phyloP scores from a whole-genome alignment of 208 protist species.

The Leishmania lainsoni region DNA sequence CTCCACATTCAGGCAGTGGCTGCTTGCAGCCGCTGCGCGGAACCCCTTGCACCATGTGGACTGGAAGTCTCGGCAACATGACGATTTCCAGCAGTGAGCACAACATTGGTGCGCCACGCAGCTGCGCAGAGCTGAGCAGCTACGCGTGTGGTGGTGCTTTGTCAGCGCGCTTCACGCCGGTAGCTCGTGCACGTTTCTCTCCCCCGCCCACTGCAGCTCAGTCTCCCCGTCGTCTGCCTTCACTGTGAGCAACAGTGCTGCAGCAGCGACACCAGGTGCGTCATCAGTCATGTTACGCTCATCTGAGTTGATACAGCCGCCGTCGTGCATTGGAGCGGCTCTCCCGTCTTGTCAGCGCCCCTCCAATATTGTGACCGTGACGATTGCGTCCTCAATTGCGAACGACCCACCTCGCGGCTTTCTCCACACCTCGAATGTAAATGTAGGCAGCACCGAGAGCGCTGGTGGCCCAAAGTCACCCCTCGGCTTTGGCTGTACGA shows the following conservation, averaged over 20 bases:
- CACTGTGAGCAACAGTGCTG: not conserved
- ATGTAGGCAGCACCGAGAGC: not conserved
- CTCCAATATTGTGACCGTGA: slow-evolving; percentile 5
- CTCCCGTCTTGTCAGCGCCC: not conserved
- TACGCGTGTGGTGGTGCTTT: not conserved
- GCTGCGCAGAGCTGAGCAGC: slow-evolving; percentile 3
- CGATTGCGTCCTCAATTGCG: slow-evolving; percentile 14
- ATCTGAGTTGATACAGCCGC: not conserved
- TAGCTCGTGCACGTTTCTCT: not conserved
- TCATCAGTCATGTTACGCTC: slow-evolving; percentile 8
- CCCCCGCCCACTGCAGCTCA: not conserved
- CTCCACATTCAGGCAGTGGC: slow-evolving; percentile 3
- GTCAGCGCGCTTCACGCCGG: not conserved
- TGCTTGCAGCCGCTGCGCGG: slow-evolving; percentile 31
- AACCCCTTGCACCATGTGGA: slow-evolving; percentile 17
- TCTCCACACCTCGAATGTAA: not conserved
- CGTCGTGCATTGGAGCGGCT: not conserved
- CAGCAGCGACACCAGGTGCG: not conserved
- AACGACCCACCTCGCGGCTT: not conserved
- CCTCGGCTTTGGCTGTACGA: not conserved
- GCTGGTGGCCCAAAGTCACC: not conserved
- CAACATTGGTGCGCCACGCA: not conserved
- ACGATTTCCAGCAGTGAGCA: not conserved
- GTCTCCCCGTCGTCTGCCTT: not conserved
- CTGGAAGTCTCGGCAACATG: slow-evolving; percentile 4